A percentile compares a stretch with the other conserved stretches of the same genome.
Evolutionary conservation across 2,329 filamentous ascomycete genomes (phyloP).

Genomic region (Madurella fahalii): DNA sequence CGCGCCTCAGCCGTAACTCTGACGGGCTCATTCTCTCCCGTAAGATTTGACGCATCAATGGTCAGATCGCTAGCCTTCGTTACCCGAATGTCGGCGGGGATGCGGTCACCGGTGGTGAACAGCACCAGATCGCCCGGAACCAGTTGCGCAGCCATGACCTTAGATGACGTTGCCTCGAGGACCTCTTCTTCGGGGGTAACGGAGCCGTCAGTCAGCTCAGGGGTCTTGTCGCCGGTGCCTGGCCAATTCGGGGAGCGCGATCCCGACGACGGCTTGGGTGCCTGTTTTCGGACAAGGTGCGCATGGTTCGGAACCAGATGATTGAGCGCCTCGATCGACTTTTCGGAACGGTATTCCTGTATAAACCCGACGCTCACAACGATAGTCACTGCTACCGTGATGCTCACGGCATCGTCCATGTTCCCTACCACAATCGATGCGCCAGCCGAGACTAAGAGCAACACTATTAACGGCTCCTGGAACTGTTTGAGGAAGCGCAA

Average conservation of each 20-base stretch:
- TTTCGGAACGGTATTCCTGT: conserved; percentile 95
- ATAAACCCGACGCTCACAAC: conserved; percentile 95
- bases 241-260: conserved; percentile 47
- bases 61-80: conserved; percentile 84
- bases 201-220: conserved; percentile 50
- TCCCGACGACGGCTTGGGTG: conserved; percentile 32
- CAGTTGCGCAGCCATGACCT: conserved; percentile 80
- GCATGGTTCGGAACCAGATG: conserved; percentile 93
- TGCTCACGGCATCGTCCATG: conserved; percentile 90
- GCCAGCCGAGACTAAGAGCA: conserved; percentile 83
- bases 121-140: conserved; percentile 91
- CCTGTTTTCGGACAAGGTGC: conserved; percentile 72
- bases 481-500: conserved; percentile 94
- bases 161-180: conserved; percentile 70
- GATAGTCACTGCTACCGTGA: conserved; percentile 92
- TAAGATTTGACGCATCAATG: conserved; percentile 95
- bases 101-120: conserved; percentile 93
- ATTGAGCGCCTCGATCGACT: conserved; percentile 91
- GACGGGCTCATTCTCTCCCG: conserved; percentile 93
- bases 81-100: conserved; percentile 92
- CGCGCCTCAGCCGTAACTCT: conserved; percentile 65
- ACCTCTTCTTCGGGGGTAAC: conserved; percentile 58
- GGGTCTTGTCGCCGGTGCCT: conserved; percentile 37
- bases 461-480: conserved; percentile 87
- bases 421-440: conserved; percentile 91